Percentiles rank a stretch among this genome's conserved stretches.
These are phyloP conservation scores for Curvularia lunata DNA, from an alignment of 2,329 filamentous ascomycete genomes.

Conservation along the genomic window DNA sequence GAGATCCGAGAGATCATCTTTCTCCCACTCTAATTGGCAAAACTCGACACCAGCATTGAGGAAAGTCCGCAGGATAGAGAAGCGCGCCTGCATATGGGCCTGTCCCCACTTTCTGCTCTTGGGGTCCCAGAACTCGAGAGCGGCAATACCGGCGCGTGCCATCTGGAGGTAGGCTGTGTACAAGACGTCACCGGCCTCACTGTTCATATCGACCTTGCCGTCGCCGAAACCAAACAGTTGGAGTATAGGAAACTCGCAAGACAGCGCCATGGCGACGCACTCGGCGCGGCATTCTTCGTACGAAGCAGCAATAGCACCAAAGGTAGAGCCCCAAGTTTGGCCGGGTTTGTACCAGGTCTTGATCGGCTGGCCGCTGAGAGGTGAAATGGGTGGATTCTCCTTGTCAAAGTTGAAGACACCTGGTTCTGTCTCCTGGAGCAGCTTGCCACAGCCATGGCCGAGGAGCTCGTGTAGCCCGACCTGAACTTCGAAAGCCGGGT, in stretches of 20 bases:
- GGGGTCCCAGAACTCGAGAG: constrained; percentile 94
- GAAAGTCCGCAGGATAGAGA: constrained; percentile 85
- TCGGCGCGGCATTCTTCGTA: constrained; percentile 97
- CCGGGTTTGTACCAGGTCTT: constrained; percentile 92
- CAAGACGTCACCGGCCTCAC: constrained; percentile 82
- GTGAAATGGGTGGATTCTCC: constrained; percentile 79
- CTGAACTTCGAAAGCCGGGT: constrained; percentile 91
- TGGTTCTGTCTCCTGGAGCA: constrained; percentile 84
- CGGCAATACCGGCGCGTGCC: constrained; percentile 88
- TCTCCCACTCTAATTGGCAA: constrained; percentile 77
- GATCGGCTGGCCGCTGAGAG: constrained; percentile 77
- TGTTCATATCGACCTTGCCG: constrained; percentile 72
- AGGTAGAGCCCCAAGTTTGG: constrained; percentile 93
- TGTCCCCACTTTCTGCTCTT: constrained; percentile 92
- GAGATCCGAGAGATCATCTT: constrained; percentile 78
- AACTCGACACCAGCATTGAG: constrained; percentile 85
- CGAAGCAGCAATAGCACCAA: constrained; percentile 82
- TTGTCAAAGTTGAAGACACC: constrained; percentile 89
- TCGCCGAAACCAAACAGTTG: constrained; percentile 92
- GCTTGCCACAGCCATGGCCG: constrained; percentile 90
- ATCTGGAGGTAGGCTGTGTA: constrained; percentile 90
- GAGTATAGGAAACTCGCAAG: constrained; percentile 86
- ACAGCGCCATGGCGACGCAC: constrained; percentile 88
- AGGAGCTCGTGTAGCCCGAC: constrained; percentile 91
- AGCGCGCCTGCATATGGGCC: constrained; percentile 84